A percentile compares a stretch with the other conserved stretches of the same genome.
phyloP scores from a whole-genome alignment of 345 rosid genomes.

The Eucalyptus regnans region DNA sequence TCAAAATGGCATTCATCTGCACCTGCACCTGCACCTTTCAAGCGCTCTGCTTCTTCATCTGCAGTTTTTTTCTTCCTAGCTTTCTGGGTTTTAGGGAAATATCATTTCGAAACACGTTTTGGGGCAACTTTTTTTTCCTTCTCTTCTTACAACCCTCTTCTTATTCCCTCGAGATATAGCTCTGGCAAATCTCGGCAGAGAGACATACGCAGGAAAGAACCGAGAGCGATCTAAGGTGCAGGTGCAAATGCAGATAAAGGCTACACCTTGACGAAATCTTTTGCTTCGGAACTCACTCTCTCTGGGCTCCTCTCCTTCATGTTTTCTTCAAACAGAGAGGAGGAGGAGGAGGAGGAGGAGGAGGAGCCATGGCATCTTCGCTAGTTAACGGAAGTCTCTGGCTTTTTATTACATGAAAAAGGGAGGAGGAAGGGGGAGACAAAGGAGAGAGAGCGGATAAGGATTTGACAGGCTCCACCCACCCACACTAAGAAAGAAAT shows the following conservation, averaged over 20 bases:
- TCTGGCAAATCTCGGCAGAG: background rate
- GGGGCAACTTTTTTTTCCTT: background rate
- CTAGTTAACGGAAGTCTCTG: background rate
- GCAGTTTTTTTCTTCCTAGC: background rate
- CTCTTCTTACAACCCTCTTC: background rate
- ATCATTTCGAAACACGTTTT: background rate
- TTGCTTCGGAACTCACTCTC: background rate
- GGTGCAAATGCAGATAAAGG: conserved; percentile 66
- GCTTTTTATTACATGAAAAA: background rate
- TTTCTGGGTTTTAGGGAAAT: background rate
- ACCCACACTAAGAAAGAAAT: background rate
- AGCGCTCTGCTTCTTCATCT: background rate
- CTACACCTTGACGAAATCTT: conserved; percentile 12
- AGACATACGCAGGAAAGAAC: background rate
- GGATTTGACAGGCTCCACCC: background rate
- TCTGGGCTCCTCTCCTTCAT: background rate
- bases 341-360: background rate
- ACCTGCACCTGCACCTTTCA: conserved; percentile 32
- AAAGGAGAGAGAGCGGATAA: background rate
- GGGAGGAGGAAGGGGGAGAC: background rate
- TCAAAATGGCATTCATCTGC: conserved; percentile 49
- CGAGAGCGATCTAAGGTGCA: conserved; percentile 24
- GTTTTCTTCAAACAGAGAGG: background rate
- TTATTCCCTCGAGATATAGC: background rate
- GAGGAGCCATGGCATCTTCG: background rate